These are phyloP conservation scores for Colletotrichum sp. DNA, from an alignment of 2,329 filamentous ascomycete species.

Conservation along the genomic window DNA sequence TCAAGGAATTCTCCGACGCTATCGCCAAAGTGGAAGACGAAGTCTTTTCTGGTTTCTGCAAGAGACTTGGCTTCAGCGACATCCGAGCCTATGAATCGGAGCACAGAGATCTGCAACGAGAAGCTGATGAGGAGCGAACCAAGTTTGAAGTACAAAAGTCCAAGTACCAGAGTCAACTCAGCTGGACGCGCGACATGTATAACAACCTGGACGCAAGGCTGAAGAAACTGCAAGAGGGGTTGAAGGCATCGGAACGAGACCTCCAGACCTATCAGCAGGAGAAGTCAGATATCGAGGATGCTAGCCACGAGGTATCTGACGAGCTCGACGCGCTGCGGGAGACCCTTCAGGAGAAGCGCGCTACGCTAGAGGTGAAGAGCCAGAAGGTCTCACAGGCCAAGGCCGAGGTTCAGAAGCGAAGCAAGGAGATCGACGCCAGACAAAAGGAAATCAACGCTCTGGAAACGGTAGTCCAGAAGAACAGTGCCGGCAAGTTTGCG, in stretches of 20 bases:
- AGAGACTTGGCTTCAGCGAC: slow-evolving; percentile 82
- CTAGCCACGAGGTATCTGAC: slow-evolving; percentile 74
- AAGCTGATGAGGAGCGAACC: slow-evolving; percentile 84
- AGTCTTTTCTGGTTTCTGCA: slow-evolving; percentile 86
- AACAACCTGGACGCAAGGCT: slow-evolving; percentile 72
- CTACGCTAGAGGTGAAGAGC: slow-evolving; percentile 70
- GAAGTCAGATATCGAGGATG: slow-evolving; percentile 76
- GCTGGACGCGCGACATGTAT: slow-evolving; percentile 60
- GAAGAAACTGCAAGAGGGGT: slow-evolving; percentile 68
- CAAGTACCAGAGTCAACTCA: slow-evolving; percentile 67
- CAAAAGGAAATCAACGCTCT: slow-evolving; percentile 77
- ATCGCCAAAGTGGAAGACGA: slow-evolving; percentile 87
- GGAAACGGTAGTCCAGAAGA: slow-evolving; percentile 87
- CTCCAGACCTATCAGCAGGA: slow-evolving; percentile 74
- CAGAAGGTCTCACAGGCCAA: slow-evolving; percentile 81
- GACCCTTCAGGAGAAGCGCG: slow-evolving; percentile 71
- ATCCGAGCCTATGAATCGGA: slow-evolving; percentile 94
- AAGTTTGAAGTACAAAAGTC: slow-evolving; percentile 87
- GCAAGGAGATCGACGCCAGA: slow-evolving; percentile 77
- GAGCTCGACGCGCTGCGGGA: slow-evolving; percentile 80
- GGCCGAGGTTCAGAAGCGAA: slow-evolving; percentile 81
- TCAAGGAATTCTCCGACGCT: slow-evolving; percentile 60
- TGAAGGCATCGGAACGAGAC: slow-evolving; percentile 70
- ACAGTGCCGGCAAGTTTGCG: slow-evolving; percentile 82
- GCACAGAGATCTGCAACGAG: slow-evolving; percentile 90